A percentile compares a stretch with the other conserved stretches of the same genome.
Conservation (phyloP, 768 basidiomycete genomes). For the Phaeolepiota aurea region DNA sequence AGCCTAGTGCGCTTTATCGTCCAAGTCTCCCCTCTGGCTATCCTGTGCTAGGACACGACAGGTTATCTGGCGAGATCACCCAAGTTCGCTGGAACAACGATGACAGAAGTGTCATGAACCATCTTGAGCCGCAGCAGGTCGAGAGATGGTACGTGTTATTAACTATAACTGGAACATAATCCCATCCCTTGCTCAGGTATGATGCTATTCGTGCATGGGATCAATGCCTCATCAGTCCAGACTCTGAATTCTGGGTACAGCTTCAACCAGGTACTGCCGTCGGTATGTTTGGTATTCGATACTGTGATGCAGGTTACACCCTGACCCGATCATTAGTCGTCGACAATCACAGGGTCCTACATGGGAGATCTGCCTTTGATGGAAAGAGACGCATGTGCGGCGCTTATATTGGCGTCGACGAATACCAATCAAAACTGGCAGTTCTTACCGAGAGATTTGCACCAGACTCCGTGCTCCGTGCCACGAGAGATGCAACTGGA, state of each 20-base stretch:
- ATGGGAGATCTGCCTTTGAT: constrained; percentile 86
- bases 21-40: constrained; percentile 53
- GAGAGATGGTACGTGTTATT: constrained; percentile 60
- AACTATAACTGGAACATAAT: background rate
- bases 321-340: constrained; percentile 51
- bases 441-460: constrained; percentile 57
- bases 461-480: constrained; percentile 18
- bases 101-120: constrained; percentile 76
- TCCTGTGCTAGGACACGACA: constrained; percentile 67
- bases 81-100: constrained; percentile 94
- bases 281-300: constrained; percentile 27
- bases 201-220: constrained; percentile 78
- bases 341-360: constrained; percentile 90
- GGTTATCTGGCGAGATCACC: constrained; percentile 45
- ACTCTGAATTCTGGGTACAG: constrained; percentile 90
- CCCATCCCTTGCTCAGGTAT: too few relatives aligned
- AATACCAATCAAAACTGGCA: constrained; percentile 74
- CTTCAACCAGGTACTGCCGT: constrained; percentile 83
- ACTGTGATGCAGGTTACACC: background rate
- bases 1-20: constrained; percentile 44
- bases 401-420: constrained; percentile 89
- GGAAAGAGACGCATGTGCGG: constrained; percentile 92
- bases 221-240: constrained; percentile 59
- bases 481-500: constrained; percentile 15
- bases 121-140: constrained; percentile 48